Percentiles rank a stretch among this genome's conserved stretches.
These are phyloP conservation scores for Epicoccum nigrum DNA, from an alignment of 2,329 filamentous ascomycete species.

Conservation along the genomic window DNA sequence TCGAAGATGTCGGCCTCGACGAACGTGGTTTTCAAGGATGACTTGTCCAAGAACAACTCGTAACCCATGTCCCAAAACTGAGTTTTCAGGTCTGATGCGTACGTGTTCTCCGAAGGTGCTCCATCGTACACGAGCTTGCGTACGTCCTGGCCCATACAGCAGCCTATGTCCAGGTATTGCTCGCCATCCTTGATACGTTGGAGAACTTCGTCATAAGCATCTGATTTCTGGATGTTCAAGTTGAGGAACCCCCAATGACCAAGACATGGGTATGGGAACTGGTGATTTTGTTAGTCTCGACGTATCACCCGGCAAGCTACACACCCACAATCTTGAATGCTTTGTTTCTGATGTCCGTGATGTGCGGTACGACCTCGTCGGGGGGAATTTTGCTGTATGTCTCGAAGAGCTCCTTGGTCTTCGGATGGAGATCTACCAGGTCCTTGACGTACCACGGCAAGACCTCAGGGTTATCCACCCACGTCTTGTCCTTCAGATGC, in stretches of 20 bases:
- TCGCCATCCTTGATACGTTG: constrained; percentile 44
- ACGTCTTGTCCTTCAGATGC: constrained; percentile 25
- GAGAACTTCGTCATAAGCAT: constrained; percentile 41
- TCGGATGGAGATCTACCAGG: constrained; percentile 34
- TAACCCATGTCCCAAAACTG: constrained; percentile 62
- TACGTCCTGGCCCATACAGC: constrained; percentile 55
- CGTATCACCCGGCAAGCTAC: background rate
- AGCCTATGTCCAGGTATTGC: constrained; percentile 51
- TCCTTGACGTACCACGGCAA: constrained; percentile 44
- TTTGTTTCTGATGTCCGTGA: constrained; percentile 42
- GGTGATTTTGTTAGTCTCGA: background rate
- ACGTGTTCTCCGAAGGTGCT: constrained; percentile 48
- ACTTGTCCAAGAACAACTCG: constrained; percentile 45
- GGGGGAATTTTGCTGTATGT: constrained; percentile 48
- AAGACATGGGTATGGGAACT: constrained; percentile 47
- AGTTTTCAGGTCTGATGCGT: constrained; percentile 49
- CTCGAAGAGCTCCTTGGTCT: constrained; percentile 45
- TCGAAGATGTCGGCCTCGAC: constrained; percentile 58
- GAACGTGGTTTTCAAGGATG: constrained; percentile 56
- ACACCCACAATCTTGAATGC: constrained; percentile 40
- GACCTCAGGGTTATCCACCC: constrained; percentile 28
- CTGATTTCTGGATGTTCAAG: constrained; percentile 32
- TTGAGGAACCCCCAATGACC: constrained; percentile 47
- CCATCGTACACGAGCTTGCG: constrained; percentile 53
- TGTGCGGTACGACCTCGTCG: constrained; percentile 45